Conservation (phyloP, 768 basidiomycete species). For the Pulveroboletus sp. region DNA sequence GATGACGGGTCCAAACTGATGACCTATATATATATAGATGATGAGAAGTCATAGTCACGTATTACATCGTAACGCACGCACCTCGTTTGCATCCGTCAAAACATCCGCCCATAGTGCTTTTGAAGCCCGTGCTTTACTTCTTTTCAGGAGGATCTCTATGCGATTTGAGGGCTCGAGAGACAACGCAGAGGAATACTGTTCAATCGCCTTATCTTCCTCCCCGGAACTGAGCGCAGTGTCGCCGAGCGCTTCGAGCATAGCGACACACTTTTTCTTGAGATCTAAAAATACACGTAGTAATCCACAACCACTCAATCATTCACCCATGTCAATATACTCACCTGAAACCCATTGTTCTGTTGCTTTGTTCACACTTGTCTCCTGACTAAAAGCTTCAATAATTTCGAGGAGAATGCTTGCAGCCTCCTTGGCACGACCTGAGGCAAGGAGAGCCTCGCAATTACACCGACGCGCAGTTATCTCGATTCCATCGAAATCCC, state of each 20-base stretch:
- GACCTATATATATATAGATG: not conserved
- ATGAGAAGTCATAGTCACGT: too few species aligned
- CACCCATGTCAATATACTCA: too few species aligned
- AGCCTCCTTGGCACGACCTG: not conserved
- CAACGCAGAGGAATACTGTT: conserved; percentile 4
- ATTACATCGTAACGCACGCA: too few species aligned
- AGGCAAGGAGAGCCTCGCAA: not conserved
- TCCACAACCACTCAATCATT: too few species aligned
- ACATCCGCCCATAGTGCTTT: too few species aligned
- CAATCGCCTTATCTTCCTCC: conserved; percentile 1
- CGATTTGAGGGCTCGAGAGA: not conserved
- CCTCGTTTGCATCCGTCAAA: too few species aligned
- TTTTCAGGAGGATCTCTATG: not conserved
- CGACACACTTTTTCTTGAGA: not conserved
- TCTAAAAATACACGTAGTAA: not conserved
- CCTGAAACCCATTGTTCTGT: too few species aligned
- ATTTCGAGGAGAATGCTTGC: not conserved
- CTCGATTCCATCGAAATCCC: conserved; percentile 1
- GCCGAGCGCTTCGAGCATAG: not conserved
- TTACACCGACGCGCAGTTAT: not conserved
- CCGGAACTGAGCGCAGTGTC: not conserved
- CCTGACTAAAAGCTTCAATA: not conserved
- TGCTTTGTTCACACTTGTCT: too few species aligned
- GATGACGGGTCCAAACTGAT: not conserved
- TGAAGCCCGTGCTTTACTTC: not conserved